Evolutionary conservation across 2,329 filamentous ascomycete genomes (phyloP), one percentile per base, ranked within the genome.

Genomic region (Geoglossum cookeanum): DNA sequence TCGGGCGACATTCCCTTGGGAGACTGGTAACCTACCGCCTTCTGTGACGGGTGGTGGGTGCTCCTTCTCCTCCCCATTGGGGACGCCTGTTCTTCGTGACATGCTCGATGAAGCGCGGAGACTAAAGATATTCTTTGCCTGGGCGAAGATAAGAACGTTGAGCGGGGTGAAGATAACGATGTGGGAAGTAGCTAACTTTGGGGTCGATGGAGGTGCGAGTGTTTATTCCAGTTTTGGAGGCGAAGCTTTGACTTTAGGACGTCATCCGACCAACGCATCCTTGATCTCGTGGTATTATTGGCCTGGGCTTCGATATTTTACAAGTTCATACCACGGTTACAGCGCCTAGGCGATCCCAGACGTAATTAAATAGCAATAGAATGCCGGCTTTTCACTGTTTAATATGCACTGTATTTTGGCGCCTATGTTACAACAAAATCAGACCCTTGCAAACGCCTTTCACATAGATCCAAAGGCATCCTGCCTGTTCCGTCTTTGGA

Each of bases 71-170:
- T 39, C 35, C 8, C 57, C 57, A 49, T 57, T 57, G 22, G 59
- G 59, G 3, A 57, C 52, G 29, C 62, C 63, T 33, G 58, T 42
- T 61, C 63, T 60, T 56, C 61, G 60, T 32, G 63, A 64, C 63
- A 64, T 65, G 55, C 54, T 51, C 33, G 11, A 4, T 6, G 27
- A 48, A 13, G 45, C 27, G 27, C 27, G 27, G 22, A 27, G 22
- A 48, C 9, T 47, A 22, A 49, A 32, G 3, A 15, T 55, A 35
- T 37, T 44, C 22, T 45, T 30, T 13, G 32, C 42, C 11, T 22
- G n/a, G 9, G 35, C 17, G 42, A 35, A n/a, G 13, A 39, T 51
- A 48, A 8, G 42, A 53, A 27, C 37, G 44, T 48, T 27, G 44
- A 17, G 5, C 9, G 8, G 17, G 27, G 35, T 35, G 55, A 17